Evolutionary conservation across 768 basidiomycete genomes (phyloP), one percentile per base, ranked within the genome.

Genomic region (Dacryopinax spathularia): DNA sequence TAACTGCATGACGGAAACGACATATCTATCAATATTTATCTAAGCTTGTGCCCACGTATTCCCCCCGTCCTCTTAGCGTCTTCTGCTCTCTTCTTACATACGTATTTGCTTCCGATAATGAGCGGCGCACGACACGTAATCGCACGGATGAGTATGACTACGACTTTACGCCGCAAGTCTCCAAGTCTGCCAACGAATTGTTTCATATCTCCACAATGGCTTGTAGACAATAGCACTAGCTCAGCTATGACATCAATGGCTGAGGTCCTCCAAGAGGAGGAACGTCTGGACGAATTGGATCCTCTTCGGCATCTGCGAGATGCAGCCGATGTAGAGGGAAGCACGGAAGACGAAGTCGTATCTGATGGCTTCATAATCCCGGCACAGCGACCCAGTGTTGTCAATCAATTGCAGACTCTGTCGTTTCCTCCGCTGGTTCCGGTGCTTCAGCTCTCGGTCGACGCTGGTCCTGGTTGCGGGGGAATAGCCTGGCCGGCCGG

Each of bases 401-500:
- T 62, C 31, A 62, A 64, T 39, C 69, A 68, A 33, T 25, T 64
- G 13, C 60, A 62, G 9, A 36, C 25, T 7, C 35, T 70, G 34
- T 15, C 63, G 1, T 69, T 65, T 29, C 61, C n/a, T n/a, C 48
- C 60, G 25, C 62, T 73, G 35, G 63, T 63, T 1, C 56, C 35
- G 15, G 65, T 66, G 20, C 67, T 75, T 5, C 67, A 70, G 60
- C 79, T 94, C 36, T 75, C 77, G 22, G 81, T 93, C 2, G 90
- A 94, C 72, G 84, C 91, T 7, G 78, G 84, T 41, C 89, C 89
- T 18, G 93, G 93, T 0, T 96, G 93, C 72, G 93, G 93, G 15
- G 93, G 93, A 3, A 82, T 93, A 36, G 85, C 89, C 1, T 95
- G 93, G 93, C 90, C 90, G 2, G 89, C 92, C 7, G 93, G 91